Base-by-base conservation (phyloP, 176 grass and related monocot species). In the Oryza coarctata region DNA sequence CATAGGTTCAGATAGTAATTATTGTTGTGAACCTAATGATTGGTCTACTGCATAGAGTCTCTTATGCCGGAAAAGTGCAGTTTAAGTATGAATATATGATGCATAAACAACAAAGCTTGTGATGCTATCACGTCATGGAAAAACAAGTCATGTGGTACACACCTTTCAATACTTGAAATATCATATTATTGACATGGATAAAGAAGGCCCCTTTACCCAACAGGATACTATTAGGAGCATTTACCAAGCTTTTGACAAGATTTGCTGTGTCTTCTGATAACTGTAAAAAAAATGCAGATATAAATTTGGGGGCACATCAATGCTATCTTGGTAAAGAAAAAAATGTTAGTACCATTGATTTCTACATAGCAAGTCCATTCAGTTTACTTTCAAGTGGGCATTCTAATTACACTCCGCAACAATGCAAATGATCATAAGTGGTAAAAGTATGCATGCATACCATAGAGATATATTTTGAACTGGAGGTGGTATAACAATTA, bases 121-220 rank as follows among this genome's bases (percentile, higher is more conserved):
- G 35, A 40, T 33, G 62, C 26, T 40, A 36, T 63, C 38, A 12
- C 71, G 4, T 77, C 41, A 77, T 82, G 44, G 15, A 79, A 68
- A 12, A 82, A 72, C 33, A 82, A 65, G 49, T 82, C 49, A 27
- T 29, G 22, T 71, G 22, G 26, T 33, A 88, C 88, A 75, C 67
- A 98, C 96, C 96, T 95, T 87, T 93, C 65, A 92, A 65, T 82
- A 99, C 88, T 81, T 99, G 89, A 88, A 95, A 71, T 50, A 95
- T 85, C 58, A 68, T 90, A 87, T 99, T 93, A 78, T 92, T 84
- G 63, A 89, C 79, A 82, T 99, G 90, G 83, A 99, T 86, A 84
- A 90, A 85, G 87, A 99, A 93, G 63, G 90, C 77, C 32, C 96
- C 93, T 87, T 90, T 95, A 68, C 89, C 93, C 70, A 88, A 32